Conservation (phyloP, 2,329 filamentous ascomycete species). For the Ceratocystis harringtonii region DNA sequence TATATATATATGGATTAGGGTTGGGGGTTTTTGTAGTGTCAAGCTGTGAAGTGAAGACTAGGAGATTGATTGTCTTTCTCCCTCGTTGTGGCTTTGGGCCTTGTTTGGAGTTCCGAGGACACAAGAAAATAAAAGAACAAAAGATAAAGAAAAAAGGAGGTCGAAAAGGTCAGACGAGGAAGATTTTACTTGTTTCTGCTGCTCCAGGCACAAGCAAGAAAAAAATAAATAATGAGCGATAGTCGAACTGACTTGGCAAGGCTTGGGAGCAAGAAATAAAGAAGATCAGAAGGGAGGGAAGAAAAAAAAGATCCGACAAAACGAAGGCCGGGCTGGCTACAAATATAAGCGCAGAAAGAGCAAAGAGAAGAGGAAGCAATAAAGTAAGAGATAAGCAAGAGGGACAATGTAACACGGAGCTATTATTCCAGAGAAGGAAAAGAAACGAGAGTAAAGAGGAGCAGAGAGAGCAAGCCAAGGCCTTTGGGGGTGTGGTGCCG, state of each 20-base stretch:
- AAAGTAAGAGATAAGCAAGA: neutral
- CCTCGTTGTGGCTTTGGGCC: no score
- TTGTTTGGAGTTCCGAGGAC: no score
- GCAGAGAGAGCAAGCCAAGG: neutral
- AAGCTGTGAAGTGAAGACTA: neutral
- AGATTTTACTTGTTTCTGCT: neutral
- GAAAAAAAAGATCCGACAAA: neutral
- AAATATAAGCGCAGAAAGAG: neutral
- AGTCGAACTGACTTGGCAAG: neutral
- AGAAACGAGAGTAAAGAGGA: constrained; percentile 1
- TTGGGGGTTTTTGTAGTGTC: neutral
- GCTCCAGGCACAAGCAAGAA: constrained; percentile 5
- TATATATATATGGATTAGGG: neutral
- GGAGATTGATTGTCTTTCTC: no score
- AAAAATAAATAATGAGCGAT: neutral
- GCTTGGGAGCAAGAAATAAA: neutral
- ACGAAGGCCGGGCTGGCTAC: neutral
- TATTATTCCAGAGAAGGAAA: neutral
- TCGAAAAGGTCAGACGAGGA: neutral
- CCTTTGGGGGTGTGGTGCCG: neutral
- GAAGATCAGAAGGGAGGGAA: neutral
- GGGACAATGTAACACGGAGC: neutral
- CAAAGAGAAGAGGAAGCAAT: neutral
- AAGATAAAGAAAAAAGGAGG: neutral
- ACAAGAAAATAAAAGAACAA: neutral